phyloP scores from a whole-genome alignment of 768 basidiomycete genomes.

The Psilocybe cyanescens region DNA sequence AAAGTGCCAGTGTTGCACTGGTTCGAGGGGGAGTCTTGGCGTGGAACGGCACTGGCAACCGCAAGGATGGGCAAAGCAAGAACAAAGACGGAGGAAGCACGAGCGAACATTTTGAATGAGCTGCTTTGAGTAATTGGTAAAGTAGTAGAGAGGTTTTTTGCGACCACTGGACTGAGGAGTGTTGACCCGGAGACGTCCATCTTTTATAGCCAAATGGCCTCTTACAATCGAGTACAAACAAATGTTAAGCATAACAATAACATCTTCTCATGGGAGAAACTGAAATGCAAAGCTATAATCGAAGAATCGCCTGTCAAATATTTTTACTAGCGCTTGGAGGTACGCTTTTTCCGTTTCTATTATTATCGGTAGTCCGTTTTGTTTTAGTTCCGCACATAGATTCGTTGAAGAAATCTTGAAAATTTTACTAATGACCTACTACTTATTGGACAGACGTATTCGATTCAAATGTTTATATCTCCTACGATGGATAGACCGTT shows the following conservation, averaged over 20 bases:
- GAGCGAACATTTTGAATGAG: constrained; percentile 31
- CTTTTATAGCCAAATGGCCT: constrained; percentile 19
- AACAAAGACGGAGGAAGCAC: constrained; percentile 27
- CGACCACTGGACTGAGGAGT: constrained; percentile 23
- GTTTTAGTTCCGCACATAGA: too few relatives aligned
- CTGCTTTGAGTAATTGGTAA: not conserved
- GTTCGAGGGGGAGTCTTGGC: constrained; percentile 19
- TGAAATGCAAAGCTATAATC: not conserved
- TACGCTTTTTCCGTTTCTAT: not conserved
- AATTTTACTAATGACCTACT: too few relatives aligned
- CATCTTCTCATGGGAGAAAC: not conserved
- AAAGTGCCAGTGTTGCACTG: constrained; percentile 32
- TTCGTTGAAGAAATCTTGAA: too few relatives aligned
- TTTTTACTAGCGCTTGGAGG: not conserved
- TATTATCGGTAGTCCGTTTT: not conserved
- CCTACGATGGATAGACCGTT: too few relatives aligned
- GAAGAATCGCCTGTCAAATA: not conserved
- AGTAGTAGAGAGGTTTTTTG: constrained; percentile 23
- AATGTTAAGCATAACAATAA: not conserved
- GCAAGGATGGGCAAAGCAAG: constrained; percentile 31
- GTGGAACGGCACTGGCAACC: constrained; percentile 27
- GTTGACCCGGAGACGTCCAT: not conserved
- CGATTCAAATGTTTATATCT: too few relatives aligned
- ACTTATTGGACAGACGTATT: too few relatives aligned
- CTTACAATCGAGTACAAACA: not conserved